Conservation (phyloP, 2,329 filamentous ascomycete species). For the Ceratocystis diversiconidia region DNA sequence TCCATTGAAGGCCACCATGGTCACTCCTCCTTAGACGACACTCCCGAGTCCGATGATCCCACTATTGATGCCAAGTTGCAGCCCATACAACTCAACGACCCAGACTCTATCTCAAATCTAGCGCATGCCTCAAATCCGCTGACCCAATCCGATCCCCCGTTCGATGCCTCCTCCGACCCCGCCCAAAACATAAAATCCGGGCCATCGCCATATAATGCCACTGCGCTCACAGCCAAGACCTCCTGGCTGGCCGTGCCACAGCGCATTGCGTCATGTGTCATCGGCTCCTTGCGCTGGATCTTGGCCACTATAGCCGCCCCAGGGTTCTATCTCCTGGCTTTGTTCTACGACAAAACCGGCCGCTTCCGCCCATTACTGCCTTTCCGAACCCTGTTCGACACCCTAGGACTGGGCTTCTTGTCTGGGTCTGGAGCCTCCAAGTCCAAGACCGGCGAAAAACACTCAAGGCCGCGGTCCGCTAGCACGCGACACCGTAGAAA, state of each 20-base stretch:
- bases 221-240: background rate
- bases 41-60: conserved; percentile 22
- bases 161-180: conserved; percentile 38
- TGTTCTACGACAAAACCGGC: conserved; percentile 68
- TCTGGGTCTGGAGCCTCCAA: background rate
- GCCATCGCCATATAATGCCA: conserved; percentile 20
- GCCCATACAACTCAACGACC: conserved; percentile 26
- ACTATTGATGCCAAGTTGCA: conserved; percentile 1
- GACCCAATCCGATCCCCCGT: conserved; percentile 24
- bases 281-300: conserved; percentile 64
- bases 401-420: conserved; percentile 5
- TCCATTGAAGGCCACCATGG: conserved; percentile 21
- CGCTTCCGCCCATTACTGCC: conserved; percentile 66
- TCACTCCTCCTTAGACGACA: conserved; percentile 29
- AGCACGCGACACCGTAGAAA: conserved; percentile 11
- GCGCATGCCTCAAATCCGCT: conserved; percentile 19
- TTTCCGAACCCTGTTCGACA: conserved; percentile 46
- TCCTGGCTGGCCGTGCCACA: conserved; percentile 46
- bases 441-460: conserved; percentile 9
- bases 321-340: conserved; percentile 67
- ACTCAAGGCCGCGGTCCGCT: background rate
- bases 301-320: conserved; percentile 67
- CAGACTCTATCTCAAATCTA: conserved; percentile 13
- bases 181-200: conserved; percentile 38
- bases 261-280: conserved; percentile 55